Evolutionary conservation across 2,329 filamentous ascomycete genomes (phyloP), one percentile per base, ranked within the genome.

Genomic region (Botrytis elliptica): DNA sequence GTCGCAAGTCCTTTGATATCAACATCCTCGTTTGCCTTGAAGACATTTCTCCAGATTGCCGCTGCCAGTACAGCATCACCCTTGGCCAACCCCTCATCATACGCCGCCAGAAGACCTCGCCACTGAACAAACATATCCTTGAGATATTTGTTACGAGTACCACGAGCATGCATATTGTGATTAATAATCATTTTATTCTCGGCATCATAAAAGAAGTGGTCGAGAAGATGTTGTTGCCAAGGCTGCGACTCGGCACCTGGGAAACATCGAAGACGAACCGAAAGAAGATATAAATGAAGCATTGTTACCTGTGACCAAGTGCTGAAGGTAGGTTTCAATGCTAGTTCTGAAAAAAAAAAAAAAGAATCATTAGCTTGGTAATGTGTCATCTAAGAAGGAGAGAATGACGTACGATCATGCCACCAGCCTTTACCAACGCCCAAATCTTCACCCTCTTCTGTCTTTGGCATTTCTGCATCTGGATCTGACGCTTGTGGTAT

Each of bases 231-330:
- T 80, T 94, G 92, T 82, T 97, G 93, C 90, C 94, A 97, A 73
- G 89, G 88, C 75, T 89, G 87, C 77, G 92, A 90, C 77, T 88
- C 86, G 36, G 91, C 88, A 71, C 86, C 85, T 36, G 93, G 91
- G 78, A 98, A 89, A 82, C 91, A 91, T 77, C 96, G 92, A 78
- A 98, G 85, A 73, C 95, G 92, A 65, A 93, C 92, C 72, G 93
- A 92, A 74, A 98, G 84, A 74, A 98, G 88, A 86, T 97, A 98
- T 88, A 99, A 92, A 85, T 99, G 95, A 74, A 99, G 88, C 87
- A 97, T 97, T 52, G 95, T 96, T 63, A 98, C 91, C 83, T 98
- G 95, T 33, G 94, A 93, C 96, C 96, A 99, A 73, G 93, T 95
- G 81, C 91, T 95, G 83, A 99, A 99, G 0, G 94, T 98, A 0